phyloP scores from a whole-genome alignment of 208 protist species.

The Crithidia fasciculata region DNA sequence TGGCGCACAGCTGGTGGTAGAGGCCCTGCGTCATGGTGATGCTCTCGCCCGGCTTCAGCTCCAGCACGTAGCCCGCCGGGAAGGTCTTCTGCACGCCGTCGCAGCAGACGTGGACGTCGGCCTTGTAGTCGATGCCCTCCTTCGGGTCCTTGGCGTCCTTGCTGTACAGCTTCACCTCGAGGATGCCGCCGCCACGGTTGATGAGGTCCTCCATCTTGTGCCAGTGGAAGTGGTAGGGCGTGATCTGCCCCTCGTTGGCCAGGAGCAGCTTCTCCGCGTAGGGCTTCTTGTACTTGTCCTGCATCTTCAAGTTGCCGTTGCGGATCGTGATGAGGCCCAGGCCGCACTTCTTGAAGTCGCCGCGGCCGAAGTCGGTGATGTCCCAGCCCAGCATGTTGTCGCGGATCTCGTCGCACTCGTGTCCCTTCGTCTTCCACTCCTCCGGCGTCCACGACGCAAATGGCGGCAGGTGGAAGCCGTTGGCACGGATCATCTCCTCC shows the following conservation, averaged over 20 bases:
- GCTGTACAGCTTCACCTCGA: constrained; percentile 12
- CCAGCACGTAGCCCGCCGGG: constrained; percentile 14
- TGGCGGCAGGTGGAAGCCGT: constrained; percentile 27
- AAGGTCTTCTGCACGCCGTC: constrained; percentile 20
- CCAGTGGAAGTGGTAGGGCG: constrained; percentile 27
- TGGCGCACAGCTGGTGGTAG: constrained; percentile 24
- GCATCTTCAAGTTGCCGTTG: constrained; percentile 19
- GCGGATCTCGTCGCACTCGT: background rate
- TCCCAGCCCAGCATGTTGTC: constrained; percentile 28
- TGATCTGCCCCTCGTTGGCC: constrained; percentile 18
- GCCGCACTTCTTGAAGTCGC: constrained; percentile 22
- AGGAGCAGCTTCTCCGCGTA: constrained; percentile 15
- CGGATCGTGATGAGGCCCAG: constrained; percentile 18
- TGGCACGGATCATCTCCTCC: constrained; percentile 25
- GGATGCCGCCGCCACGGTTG: constrained; percentile 26
- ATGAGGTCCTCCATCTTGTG: constrained; percentile 28
- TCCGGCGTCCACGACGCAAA: constrained; percentile 25
- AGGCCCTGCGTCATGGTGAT: constrained; percentile 26
- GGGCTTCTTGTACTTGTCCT: constrained; percentile 5
- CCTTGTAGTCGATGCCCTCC: constrained; percentile 23
- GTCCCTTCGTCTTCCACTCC: constrained; percentile 19
- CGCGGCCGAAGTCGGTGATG: constrained; percentile 28
- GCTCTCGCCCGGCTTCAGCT: constrained; percentile 23
- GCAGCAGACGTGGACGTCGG: constrained; percentile 18
- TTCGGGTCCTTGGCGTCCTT: constrained; percentile 5